Evolutionary conservation across 129 eudicot genomes (phyloP), one percentile per base, ranked within the genome.

Genomic region (Smallanthus sonchifolius): DNA sequence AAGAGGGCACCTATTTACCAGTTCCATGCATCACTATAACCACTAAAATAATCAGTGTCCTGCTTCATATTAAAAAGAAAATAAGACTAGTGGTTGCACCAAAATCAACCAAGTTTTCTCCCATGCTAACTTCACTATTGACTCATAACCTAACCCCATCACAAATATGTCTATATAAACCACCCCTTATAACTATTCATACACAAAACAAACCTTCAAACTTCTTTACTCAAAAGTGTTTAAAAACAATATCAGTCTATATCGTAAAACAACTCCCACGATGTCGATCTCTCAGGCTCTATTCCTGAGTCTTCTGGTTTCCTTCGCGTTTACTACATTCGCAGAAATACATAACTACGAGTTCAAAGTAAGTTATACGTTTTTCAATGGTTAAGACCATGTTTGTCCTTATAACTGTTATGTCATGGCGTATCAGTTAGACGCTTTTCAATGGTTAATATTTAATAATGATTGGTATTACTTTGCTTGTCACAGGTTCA

Each of bases 271-370:
- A 61, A 57, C 43, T 17, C 28, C 43, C 52, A 69, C 16, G 16
- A 65, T 65, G 70, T 67, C 72, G 52, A 65, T 67, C 68, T 24
- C 67, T 79, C 83, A 65, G 60, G 76, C 56, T 30, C 79, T 65
- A 57, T 64, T 61, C 8, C 44, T 40, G 52, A 65, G 64, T 80
- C 49, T 79, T 78, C 62, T 74, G 40, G 30, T 80, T 68, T 66
- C 83, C 73, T 7, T 83, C 51, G 83, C 85, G n/a, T 54, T 76
- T 61, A 77, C 79, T 6, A 81, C 82, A 47, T 59, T 59, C 34
- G 86, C 84, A 0, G 82, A 77, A 75, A 81, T 61, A 52, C 95
- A 86, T 44, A 78, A 81, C 79, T 84, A 88, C 35, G 84, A 77
- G 32, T 88, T 86, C 75, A 77, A 68, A 70, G 95, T 86, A 88